Evolutionary conservation across 768 basidiomycete genomes (phyloP).

Genomic region (Xerocomus potaroensis): DNA sequence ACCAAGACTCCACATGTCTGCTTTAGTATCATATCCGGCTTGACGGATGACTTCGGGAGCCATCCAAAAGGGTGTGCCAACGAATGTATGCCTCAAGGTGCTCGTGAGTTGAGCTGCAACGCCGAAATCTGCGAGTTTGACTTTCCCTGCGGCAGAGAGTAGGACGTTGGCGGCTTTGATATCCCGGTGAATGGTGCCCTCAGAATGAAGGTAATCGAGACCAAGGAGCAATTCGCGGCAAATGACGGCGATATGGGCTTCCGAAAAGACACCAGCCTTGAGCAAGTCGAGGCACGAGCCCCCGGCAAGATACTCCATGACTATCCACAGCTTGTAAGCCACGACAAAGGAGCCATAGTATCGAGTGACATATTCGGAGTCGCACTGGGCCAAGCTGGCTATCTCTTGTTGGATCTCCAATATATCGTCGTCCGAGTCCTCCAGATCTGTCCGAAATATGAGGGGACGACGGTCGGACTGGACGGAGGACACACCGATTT

Average conservation of each 20-base stretch:
- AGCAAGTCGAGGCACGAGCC: constrained; percentile 98
- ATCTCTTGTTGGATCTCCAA: constrained; percentile 99
- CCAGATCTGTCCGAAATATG: constrained; percentile 60
- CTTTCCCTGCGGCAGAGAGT: constrained; percentile 84
- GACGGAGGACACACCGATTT: constrained; percentile 68
- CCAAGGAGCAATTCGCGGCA: constrained; percentile 91
- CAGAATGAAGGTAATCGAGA: constrained; percentile 92
- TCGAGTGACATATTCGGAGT: constrained; percentile 93
- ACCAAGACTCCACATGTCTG: constrained; percentile 97
- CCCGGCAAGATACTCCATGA: constrained; percentile 99
- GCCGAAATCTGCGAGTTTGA: constrained; percentile 98
- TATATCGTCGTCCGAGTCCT: constrained; percentile 98
- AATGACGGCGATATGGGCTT: constrained; percentile 92
- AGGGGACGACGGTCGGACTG: neutral
- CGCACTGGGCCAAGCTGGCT: constrained; percentile 90
- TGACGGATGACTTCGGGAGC: constrained; percentile 98
- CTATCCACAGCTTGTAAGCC: constrained; percentile 96
- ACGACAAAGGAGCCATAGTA: constrained; percentile 98
- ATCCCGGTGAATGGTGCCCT: constrained; percentile 96
- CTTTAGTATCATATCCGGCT: constrained; percentile 92
- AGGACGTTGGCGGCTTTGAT: constrained; percentile 98
- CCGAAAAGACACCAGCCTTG: constrained; percentile 86
- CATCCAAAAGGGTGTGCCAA: constrained; percentile 98
- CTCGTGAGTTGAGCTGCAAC: constrained; percentile 96
- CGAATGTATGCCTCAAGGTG: constrained; percentile 94